Conservation (phyloP, 2,329 filamentous ascomycete species). For the Emergomyces orientalis region DNA sequence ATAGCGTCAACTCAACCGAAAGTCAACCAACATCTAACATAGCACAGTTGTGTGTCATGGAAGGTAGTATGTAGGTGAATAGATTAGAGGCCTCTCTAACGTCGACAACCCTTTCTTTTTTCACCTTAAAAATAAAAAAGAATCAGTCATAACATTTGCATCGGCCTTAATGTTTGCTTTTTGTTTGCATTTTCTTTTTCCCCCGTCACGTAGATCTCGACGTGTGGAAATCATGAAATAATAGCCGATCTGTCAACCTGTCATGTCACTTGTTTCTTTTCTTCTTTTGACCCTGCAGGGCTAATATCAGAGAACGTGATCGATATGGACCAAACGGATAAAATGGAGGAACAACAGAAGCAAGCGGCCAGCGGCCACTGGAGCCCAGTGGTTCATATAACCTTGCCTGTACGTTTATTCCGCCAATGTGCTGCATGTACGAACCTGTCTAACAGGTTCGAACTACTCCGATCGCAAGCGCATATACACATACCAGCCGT, state of each 20-base stretch:
- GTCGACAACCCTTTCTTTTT: neutral
- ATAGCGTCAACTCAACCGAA: conserved; percentile 1
- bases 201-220: neutral
- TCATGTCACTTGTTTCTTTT: neutral
- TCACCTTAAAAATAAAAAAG: neutral
- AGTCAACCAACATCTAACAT: neutral
- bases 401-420: neutral
- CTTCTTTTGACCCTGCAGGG: neutral
- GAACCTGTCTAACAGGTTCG: neutral
- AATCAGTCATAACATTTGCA: neutral
- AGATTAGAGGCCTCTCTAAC: neutral
- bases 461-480: neutral
- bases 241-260: neutral
- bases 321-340: neutral
- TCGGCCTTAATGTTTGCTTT: neutral
- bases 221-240: neutral
- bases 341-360: neutral
- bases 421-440: neutral
- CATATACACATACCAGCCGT: neutral
- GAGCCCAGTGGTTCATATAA: neutral
- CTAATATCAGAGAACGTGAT: neutral
- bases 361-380: neutral
- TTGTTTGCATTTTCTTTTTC: neutral
- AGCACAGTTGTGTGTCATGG: neutral
- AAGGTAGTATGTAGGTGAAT: neutral